Base-by-base conservation (phyloP, 192 early-diverging fungal genomes). In the Spizellomyces sp. region DNA sequence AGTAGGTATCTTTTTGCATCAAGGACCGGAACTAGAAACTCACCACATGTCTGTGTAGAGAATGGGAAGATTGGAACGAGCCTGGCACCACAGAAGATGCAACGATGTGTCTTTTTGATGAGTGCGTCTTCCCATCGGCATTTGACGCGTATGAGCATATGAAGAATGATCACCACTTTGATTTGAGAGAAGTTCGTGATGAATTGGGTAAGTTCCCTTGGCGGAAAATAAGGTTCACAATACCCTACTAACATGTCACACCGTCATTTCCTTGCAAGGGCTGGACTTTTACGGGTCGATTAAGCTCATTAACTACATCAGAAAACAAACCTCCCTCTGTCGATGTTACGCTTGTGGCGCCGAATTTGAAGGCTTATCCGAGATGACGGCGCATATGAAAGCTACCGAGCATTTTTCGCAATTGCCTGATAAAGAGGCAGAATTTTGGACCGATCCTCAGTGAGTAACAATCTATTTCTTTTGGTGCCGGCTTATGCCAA, bases 231-330 rank as follows among this genome's bases (percentile, higher is more conserved):
- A 10, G n/a, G 5, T 17, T 42, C n/a, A 46, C 62, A 58, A 27
- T n/a, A 45, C 52, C 14, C 0, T 5, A 36, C 15, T 57, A 6
- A 12, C n/a, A 66, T 57, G 8, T 76, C 27, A 3, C 27, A 36
- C 27, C 27, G 27, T 36, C 27, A 36, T 36, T 36, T 36, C 27
- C 9, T 17, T 22, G 47, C 74, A 9, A 71, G 44, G 59, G 14
- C 82, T 95, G 43, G 90, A 94, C 73, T 94, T 98, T 66, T 95
- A 98, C 84, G 80, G 83, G 65, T 90, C 90, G 5, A 89, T 98
- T 47, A 73, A 80, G 6, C 79, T 96, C 64, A 90, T 98, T 82
- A 98, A 98, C 77, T 92, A 87, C 62, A 88, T 96, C 66, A 89
- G 96, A 42, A 81, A 67, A 8, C 84, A 85, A 69, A 84, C 93